Base-by-base conservation (phyloP, 495 filamentous ascomycete species). In the Podospora pseudopauciseta region DNA sequence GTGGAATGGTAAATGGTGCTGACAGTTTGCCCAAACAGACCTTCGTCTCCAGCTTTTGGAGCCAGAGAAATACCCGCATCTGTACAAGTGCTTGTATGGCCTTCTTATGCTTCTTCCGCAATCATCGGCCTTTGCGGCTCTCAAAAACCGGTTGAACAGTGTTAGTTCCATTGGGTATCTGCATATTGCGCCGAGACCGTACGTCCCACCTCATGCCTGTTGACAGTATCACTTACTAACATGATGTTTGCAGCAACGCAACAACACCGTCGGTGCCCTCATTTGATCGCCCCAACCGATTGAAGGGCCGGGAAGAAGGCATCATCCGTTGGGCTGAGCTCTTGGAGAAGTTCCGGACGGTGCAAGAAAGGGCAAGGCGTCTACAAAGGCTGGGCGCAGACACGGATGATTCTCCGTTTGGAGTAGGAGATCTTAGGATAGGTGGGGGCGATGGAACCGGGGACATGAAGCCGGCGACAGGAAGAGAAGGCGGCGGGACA, bases 11-110 rank as follows among this genome's bases (percentile, higher is more conserved):
- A 20, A 27, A 27, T 19, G 49, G 20, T 11, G 26, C 44, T 57
- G 18, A 55, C 32, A 39, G 54, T 34, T 72, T 27, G 59, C 13
- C 27, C 15, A 56, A 26, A 28, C 66, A 95, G 92, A 98, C 77
- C 90, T 99, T 44, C 92, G 96, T 53, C 86, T 99, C 30, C 96
- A 99, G 76, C 89, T 99, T 19, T 89, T 99, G n/a, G 96, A 99
- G 75, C 96, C 96, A 9, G 96, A 98, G 77, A 92, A 90, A 79
- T 95, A 95, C 68, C 96, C 96, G 13, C 91, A 96, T 75, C 84
- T 99, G 2, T 98, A 99, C 81, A 99, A 99, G 82, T 98, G 94
- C 78, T 88, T 99, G 15, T 99, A 97, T 74, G 96, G 96, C 34
- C 85, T 99, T 13, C 83, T 99, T 65, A 99, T 99, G 96, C 89